Percentiles rank a stretch among this genome's conserved stretches.
Evolutionary conservation across 768 basidiomycete genomes (phyloP).

Genomic region (Leucocoprinus birnbaumii): DNA sequence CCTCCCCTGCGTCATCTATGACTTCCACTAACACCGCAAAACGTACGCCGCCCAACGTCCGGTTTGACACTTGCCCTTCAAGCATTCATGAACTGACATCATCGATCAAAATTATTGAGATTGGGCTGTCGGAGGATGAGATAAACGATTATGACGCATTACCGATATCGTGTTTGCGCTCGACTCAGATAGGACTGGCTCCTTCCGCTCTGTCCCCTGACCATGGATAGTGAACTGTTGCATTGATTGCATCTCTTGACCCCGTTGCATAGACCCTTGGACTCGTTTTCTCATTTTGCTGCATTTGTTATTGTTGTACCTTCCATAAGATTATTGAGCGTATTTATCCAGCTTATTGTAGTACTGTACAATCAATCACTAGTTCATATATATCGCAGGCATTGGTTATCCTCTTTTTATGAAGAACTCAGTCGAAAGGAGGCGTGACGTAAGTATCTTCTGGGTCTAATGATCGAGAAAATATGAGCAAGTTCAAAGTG

Average conservation of each 20-base stretch:
- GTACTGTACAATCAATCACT: neutral
- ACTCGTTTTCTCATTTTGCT: too few species aligned
- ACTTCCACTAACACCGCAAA: too few species aligned
- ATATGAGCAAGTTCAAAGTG: neutral
- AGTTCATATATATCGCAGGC: neutral
- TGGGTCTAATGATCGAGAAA: slow-evolving; percentile 35
- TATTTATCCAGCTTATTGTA: neutral
- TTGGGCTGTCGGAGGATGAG: slow-evolving; percentile 7
- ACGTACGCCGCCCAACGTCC: neutral
- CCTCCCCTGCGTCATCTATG: neutral
- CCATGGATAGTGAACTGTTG: neutral
- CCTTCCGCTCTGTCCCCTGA: neutral
- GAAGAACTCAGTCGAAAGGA: slow-evolving; percentile 28
- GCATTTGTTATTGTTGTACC: neutral
- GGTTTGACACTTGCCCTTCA: neutral
- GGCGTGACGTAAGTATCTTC: slow-evolving; percentile 47
- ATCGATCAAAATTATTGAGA: neutral
- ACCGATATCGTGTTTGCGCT: slow-evolving; percentile 7
- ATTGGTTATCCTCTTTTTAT: too few species aligned
- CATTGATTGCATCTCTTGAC: neutral
- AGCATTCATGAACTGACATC: neutral
- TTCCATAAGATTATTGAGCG: neutral
- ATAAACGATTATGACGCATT: neutral
- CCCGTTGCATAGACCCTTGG: too few species aligned
- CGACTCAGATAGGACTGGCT: slow-evolving; percentile 6